Evolutionary conservation across 371 early-diverging fungal species (phyloP), one percentile per base, ranked within the genome.

Genomic region (Mucor racemosus): DNA sequence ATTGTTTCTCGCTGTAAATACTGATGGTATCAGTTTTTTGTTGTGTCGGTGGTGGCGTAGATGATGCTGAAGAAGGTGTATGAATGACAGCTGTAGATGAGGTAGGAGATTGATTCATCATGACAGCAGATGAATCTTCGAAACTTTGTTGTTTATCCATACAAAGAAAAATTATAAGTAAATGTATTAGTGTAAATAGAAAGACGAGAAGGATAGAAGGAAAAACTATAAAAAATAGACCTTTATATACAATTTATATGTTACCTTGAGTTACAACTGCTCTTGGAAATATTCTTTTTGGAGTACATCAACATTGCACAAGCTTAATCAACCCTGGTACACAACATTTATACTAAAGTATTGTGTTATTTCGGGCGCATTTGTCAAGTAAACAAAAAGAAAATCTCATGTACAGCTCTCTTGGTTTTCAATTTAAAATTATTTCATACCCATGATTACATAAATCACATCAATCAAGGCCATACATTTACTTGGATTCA

Each of bases 91-190:
- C 56, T 35, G 64, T 44, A 11, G 64, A 56, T 13, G 64, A 39
- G 13, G 48, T 17, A 36, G 48, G 48, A 46, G 61, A 60, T 26
- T 44, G 60, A 42, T 48, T 7, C 4, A 53, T 55, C 17, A n/a
- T 40, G 9, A 48, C 35, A n/a, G 40, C 41, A 0, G 62, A 46
- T 15, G 54, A 17, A 41, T 56, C 58, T 46, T 65, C 58, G 26
- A 54, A 48, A 11, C 57, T 56, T 8, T 14, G 36, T 39, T 58
- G 46, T 58, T 58, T 58, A 34, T 58, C 48, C 48, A 65, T 58
- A 19, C 8, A 36, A 14, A 58, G 15, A 50, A 35, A 35, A 35
- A 21, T 31, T 56, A 56, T 35, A 33, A n/a, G 4, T 33, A 35
- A 56, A 56, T 56, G 56, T 33, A 56, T 31, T 54, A 56, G 56